Base-by-base conservation (phyloP, 495 filamentous ascomycete genomes). In the Neurospora terricola region DNA sequence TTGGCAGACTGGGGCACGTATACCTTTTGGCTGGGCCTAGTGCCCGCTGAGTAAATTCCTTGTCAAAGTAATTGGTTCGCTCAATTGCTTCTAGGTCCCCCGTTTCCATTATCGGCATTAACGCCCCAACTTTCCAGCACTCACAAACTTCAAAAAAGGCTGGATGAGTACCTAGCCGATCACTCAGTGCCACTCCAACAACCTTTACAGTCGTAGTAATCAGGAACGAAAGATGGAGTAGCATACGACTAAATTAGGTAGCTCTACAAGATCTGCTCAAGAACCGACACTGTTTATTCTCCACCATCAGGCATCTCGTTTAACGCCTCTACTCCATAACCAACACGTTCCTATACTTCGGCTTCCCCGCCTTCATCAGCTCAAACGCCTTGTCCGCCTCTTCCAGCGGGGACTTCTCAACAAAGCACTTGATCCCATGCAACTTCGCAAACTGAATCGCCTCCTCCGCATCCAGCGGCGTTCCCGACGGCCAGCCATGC, bases 381-480 rank as follows among this genome's bases (percentile, higher is more conserved):
- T 86, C 81, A 77, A 83, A 85, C 2, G 87, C 87, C 74, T 86
- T 84, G 69, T 86, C 80, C 7, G 80, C 86, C 37, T 89, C 84
- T 6, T 83, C 81, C 10, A 92, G 81, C 21, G 85, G 84, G 73
- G 86, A 90, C 76, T 83, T 87, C 81, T 91, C 86, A 27, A 92
- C 81, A 81, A 90, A 77, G 77, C 88, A 91, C 73, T 88, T 86
- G 39, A 92, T 83, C 9, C 83, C 84, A 43, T 89, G 82, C 27
- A 83, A 73, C 72, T 84, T 73, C 0, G 90, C 83, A 77, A 92
- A 92, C 8, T 73, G 79, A 72, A 92, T 88, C 2, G 90, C 84
- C 77, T 92, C 90, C 81, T 92, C 90, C 5, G 79, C 80, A 77
- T 92, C 90, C 3, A 87, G 78, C 4, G 88, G 87, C 74, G 89